These are phyloP conservation scores for Russula sp. DNA, from an alignment of 768 basidiomycete genomes.

Conservation along the genomic window DNA sequence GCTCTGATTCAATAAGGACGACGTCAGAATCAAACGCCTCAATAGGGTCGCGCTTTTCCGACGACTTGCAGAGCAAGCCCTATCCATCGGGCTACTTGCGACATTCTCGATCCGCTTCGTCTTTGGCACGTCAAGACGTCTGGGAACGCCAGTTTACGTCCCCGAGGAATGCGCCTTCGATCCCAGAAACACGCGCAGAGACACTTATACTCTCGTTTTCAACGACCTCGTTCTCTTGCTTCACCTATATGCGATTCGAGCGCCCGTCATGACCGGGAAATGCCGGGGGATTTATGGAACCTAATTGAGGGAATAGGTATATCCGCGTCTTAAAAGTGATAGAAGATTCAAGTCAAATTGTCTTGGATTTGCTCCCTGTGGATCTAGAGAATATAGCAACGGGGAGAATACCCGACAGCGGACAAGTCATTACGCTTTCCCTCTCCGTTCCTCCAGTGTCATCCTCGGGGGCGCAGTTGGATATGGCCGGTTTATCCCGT, in stretches of 20 bases:
- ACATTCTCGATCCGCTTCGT: conserved; percentile 10
- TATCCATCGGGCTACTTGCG: conserved; percentile 6
- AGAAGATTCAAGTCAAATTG: conserved; percentile 40
- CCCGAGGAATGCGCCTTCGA: conserved; percentile 1
- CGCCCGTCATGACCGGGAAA: conserved; percentile 31
- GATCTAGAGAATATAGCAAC: conserved; percentile 41
- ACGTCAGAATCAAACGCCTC: conserved; percentile 26
- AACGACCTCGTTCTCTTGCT: conserved; percentile 63
- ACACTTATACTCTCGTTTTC: conserved; percentile 49
- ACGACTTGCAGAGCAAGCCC: conserved; percentile 1
- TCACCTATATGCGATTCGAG: conserved; percentile 33
- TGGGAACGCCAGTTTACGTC: conserved; percentile 18
- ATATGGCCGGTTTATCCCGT: conserved; percentile 33
- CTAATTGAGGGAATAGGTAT: conserved; percentile 48
- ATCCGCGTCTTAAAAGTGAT: conserved; percentile 48
- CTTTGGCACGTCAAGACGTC: conserved; percentile 3
- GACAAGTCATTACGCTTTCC: conserved; percentile 38
- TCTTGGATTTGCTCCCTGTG: conserved; percentile 53
- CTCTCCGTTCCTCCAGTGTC: conserved; percentile 34
- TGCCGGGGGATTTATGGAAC: conserved; percentile 39
- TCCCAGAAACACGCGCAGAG: conserved; percentile 10
- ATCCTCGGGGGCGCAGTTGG: conserved; percentile 38
- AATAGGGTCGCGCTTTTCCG: conserved; percentile 21
- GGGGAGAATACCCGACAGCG: conserved; percentile 38
- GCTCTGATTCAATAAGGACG: conserved; percentile 28